Percentiles rank a stretch among this genome's conserved stretches.
phyloP scores from a whole-genome alignment of 352 stramenopile genomes.

The Pythium folliculosum region DNA sequence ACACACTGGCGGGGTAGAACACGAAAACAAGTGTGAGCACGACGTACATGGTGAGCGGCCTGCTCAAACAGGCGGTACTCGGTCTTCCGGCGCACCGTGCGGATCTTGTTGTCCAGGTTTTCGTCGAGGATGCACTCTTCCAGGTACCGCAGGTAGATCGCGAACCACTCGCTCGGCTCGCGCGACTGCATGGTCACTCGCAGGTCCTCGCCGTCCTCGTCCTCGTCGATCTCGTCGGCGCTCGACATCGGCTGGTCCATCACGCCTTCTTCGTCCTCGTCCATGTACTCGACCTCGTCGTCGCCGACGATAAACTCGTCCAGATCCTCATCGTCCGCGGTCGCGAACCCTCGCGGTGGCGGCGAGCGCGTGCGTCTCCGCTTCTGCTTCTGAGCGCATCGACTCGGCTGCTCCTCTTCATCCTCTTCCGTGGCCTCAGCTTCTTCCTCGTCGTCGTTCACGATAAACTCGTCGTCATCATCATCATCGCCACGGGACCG shows the following conservation, averaged over 20 bases:
- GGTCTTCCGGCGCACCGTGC: constrained; percentile 31
- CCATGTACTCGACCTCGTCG: constrained; percentile 87
- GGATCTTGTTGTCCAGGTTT: constrained; percentile 63
- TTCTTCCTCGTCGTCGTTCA: constrained; percentile 31
- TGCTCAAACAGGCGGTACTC: constrained; percentile 57
- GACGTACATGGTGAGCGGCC: constrained; percentile 62
- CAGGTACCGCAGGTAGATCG: constrained; percentile 83
- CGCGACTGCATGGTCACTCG: constrained; percentile 47
- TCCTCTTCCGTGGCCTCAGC: constrained; percentile 3
- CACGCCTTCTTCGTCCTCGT: constrained; percentile 75
- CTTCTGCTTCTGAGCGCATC: background rate
- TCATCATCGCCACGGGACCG: background rate
- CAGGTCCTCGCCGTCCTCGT: constrained; percentile 47
- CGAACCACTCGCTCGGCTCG: constrained; percentile 78
- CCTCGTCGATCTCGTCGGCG: constrained; percentile 34
- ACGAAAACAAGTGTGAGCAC: background rate
- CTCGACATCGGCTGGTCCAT: constrained; percentile 56
- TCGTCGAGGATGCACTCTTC: constrained; percentile 70
- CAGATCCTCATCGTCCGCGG: constrained; percentile 63
- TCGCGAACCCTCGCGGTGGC: constrained; percentile 37
- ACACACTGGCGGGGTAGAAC: background rate
- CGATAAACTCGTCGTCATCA: constrained; percentile 37
- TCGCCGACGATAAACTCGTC: constrained; percentile 82
- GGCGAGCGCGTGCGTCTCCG: background rate
- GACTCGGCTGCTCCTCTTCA: constrained; percentile 13